These are phyloP conservation scores for Colletotrichum karsti DNA, from an alignment of 2,329 filamentous ascomycete species.

Conservation along the genomic window DNA sequence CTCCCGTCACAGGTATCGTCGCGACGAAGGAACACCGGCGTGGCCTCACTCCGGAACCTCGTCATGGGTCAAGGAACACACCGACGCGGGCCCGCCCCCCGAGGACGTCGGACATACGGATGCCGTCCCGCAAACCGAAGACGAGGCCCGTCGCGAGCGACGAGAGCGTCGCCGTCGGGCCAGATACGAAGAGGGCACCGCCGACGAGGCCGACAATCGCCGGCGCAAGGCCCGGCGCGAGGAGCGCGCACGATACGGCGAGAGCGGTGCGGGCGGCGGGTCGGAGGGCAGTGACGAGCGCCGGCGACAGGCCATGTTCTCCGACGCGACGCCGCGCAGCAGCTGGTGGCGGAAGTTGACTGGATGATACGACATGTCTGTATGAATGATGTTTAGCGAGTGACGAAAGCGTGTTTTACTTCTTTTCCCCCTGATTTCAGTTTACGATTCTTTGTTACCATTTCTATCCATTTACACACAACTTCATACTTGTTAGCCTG, in stretches of 20 bases:
- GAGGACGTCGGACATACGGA: slow-evolving; percentile 45
- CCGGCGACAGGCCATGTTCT: slow-evolving; percentile 50
- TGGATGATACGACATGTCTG: slow-evolving; percentile 37
- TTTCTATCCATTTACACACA: neutral
- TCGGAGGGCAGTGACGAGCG: slow-evolving; percentile 56
- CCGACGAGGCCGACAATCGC: slow-evolving; percentile 53
- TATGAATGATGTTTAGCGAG: slow-evolving; percentile 22
- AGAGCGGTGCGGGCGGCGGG: slow-evolving; percentile 35
- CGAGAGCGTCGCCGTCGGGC: slow-evolving; percentile 54
- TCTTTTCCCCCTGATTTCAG: slow-evolving; percentile 5
- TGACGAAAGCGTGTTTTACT: slow-evolving; percentile 19
- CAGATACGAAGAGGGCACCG: slow-evolving; percentile 50
- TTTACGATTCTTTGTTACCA: neutral
- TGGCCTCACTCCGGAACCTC: slow-evolving; percentile 73
- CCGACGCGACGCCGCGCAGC: slow-evolving; percentile 56
- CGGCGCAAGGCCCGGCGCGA: slow-evolving; percentile 54
- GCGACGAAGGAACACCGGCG: slow-evolving; percentile 41
- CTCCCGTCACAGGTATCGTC: slow-evolving; percentile 40
- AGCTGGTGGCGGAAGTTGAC: slow-evolving; percentile 70
- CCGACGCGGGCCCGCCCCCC: slow-evolving; percentile 68
- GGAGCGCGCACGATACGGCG: slow-evolving; percentile 43
- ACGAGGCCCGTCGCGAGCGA: slow-evolving; percentile 58
- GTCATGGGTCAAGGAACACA: slow-evolving; percentile 73
- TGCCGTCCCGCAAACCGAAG: slow-evolving; percentile 47
- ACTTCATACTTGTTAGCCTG: neutral